phyloP scores from a whole-genome alignment of 768 basidiomycete species.

The Daedaleopsis nitida region DNA sequence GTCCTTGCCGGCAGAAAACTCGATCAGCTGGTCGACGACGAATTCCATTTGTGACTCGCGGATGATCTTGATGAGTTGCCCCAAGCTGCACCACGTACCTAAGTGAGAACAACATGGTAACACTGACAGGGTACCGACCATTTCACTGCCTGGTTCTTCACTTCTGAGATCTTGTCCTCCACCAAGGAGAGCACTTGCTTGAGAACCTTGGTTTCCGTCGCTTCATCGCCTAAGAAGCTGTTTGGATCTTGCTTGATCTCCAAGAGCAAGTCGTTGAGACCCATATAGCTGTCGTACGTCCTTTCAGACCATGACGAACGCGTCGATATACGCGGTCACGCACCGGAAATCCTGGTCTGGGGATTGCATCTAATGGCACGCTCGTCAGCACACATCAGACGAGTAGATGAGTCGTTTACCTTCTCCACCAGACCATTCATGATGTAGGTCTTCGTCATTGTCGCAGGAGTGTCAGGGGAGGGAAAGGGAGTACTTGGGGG shows the following conservation, averaged over 20 bases:
- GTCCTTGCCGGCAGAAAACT: conserved; percentile 82
- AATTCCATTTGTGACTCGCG: conserved; percentile 79
- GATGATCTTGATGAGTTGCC: conserved; percentile 88
- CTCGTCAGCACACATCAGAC: background rate
- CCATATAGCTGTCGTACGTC: conserved; percentile 79
- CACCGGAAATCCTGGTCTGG: conserved; percentile 90
- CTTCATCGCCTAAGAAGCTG: conserved; percentile 82
- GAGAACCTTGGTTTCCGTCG: conserved; percentile 81
- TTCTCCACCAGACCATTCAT: conserved; percentile 88
- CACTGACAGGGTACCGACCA: conserved; percentile 51
- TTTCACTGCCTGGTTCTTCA: conserved; percentile 97
- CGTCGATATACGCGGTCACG: conserved; percentile 23
- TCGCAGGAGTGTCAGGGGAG: conserved; percentile 6
- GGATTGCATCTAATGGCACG: conserved; percentile 71
- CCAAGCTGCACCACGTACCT: conserved; percentile 55
- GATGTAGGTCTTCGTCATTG: conserved; percentile 82
- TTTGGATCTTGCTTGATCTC: conserved; percentile 81
- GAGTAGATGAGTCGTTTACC: conserved; percentile 38
- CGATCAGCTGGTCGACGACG: conserved; percentile 88
- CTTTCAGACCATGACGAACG: conserved; percentile 19
- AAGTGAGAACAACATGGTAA: background rate
- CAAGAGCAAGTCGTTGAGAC: conserved; percentile 89
- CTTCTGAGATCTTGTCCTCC: conserved; percentile 95
- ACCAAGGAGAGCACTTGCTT: conserved; percentile 83
- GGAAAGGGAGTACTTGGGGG: background rate